Base-by-base conservation (phyloP, 192 early-diverging fungal genomes). In the Thamnidium elegans region DNA sequence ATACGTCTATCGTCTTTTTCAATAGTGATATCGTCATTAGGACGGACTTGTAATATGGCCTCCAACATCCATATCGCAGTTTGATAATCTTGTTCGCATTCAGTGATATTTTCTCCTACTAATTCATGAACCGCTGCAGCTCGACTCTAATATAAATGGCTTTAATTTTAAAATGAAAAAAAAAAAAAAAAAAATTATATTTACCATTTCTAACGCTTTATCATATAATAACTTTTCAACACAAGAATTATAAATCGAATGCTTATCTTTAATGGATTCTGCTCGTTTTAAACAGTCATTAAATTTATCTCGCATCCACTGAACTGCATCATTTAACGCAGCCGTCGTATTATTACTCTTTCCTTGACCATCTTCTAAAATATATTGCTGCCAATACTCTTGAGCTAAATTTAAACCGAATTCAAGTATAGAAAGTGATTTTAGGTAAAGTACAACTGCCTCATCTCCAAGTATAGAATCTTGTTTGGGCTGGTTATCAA, bases 271-370 rank as follows among this genome's bases (percentile, higher is more conserved):
- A 21, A 77, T 70, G 69, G 94, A 88, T 0, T 39, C n/a, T 5
- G 94, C 96, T 5, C 86, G 79, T 14, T 95, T 93, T 9, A 96
- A 67, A 54, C 92, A 95, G 53, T 90, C 90, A 76, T 98, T 95
- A 69, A 95, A 98, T 61, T 89, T 84, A 53, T 83, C 85, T 20
- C 92, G 87, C 58, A 96, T 89, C 92, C 93, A 97, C 66, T 95
- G 90, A 8, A 97, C 93, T 1, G 79, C 85, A 19, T 70, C 69
- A 60, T 87, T 90, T 51, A 85, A 42, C 19, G 46, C 20, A 50
- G 73, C 73, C 17, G 78, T 73, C n/a, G 55, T 65, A 6, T 79
- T 39, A 39, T 4, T 39, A 39, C 36, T 39, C 5, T 39, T 39
- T 9, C 5, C 26, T 31, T 30, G 34, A 53, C 20, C 42, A 3